Evolutionary conservation across 139 green algal species (phyloP).

Genomic region (Volvox africanus): DNA sequence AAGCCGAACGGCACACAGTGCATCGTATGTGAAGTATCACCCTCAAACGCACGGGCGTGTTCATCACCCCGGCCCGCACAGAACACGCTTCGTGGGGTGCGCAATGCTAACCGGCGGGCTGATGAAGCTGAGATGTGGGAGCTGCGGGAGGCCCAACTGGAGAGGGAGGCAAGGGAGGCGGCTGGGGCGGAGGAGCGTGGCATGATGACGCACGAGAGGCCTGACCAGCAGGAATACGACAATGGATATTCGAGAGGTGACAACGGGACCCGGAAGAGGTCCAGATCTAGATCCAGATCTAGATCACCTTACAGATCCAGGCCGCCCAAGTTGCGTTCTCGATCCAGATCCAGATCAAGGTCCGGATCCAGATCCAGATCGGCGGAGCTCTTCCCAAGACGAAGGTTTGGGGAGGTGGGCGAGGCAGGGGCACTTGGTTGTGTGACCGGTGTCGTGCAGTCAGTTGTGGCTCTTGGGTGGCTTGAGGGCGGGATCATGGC

Average conservation of each 20-base stretch:
- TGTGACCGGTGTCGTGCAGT: too few relatives aligned
- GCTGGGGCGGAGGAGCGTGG: neutral
- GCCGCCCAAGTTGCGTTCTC: neutral
- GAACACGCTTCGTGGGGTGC: constrained; percentile 73
- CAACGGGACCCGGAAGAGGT: neutral
- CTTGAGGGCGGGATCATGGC: too few relatives aligned
- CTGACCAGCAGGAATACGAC: neutral
- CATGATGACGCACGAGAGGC: neutral
- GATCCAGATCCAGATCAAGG: constrained; percentile 1
- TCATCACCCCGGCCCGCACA: neutral
- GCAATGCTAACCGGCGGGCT: constrained; percentile 63
- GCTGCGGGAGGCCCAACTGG: constrained; percentile 51
- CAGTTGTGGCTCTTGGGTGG: too few relatives aligned
- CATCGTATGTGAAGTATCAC: too few relatives aligned
- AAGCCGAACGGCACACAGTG: too few relatives aligned
- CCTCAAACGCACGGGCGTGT: too few relatives aligned
- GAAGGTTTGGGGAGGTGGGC: too few relatives aligned
- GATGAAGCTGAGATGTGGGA: constrained; percentile 77
- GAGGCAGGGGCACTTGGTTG: too few relatives aligned
- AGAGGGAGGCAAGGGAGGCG: constrained; percentile 52
- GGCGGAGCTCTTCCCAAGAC: neutral
- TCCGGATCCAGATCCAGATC: neutral
- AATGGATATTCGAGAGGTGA: neutral
- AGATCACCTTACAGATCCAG: neutral
- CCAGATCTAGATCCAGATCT: neutral